Base-by-base conservation (phyloP, 2,329 filamentous ascomycete genomes). In the Aspergillus fischeri region DNA sequence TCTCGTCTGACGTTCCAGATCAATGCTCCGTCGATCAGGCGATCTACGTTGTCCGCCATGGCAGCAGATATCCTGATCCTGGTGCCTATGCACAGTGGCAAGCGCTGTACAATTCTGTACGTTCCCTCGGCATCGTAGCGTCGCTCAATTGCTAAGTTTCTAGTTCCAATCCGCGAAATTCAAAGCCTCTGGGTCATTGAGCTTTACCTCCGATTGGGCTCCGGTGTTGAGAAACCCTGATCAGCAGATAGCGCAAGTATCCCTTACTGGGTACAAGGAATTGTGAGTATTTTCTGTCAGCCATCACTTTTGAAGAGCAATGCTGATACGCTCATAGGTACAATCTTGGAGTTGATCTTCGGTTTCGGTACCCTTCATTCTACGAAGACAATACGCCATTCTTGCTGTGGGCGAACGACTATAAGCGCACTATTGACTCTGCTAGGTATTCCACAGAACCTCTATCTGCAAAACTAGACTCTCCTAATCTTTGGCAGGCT, bases 371-470 rank as follows among this genome's bases (percentile, higher is more conserved):
- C 41, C 76, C 79, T 0, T 69, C 80, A 41, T 76, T 88, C 20
- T 80, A 81, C 59, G 65, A 73, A 27, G 74, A 80, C 57, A 76
- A 78, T 54, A 74, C 72, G 0, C 73, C 75, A 1, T 87, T 88
- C 63, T 75, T 81, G 8, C 80, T 86, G 6, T 89, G 84, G 83
- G 80, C 84, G 20, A 89, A 89, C 67, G 82, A 85, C 63, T 88
- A 88, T 68, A 81, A 83, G 5, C 80, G 84, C 5, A 67, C 67
- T 2, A 65, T 70, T 28, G 60, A 63, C 48, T 61, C 59, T 24
- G 60, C 61, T 58, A 67, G 52, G 60, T 67, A 51, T 59, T 59
- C 3, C 54, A 17, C 60, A 10, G 84, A 14, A 35, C 2, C 24
- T 11, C 49, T 32, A 51, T 32, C 9, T 25, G 4, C 32, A 9